A percentile compares a stretch with the other conserved stretches of the same genome.
Conservation (phyloP, 1,139 yeast genomes). For the Kurtzmaniella quercitrusa region DNA sequence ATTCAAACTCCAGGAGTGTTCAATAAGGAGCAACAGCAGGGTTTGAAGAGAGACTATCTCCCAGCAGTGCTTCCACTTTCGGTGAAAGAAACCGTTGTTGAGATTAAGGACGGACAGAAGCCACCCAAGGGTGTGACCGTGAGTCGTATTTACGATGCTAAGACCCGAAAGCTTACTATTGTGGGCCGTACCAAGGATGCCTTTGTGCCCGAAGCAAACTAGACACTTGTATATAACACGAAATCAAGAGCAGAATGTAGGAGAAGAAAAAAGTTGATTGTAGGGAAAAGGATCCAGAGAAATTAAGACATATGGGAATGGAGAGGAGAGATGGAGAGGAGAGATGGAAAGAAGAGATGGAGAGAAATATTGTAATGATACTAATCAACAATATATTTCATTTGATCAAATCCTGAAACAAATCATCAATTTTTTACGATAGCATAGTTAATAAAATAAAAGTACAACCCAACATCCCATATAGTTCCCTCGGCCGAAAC, state of each 20-base stretch:
- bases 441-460: too few species aligned
- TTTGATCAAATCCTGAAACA: too few species aligned
- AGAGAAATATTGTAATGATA: not conserved
- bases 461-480: too few species aligned
- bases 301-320: too few species aligned
- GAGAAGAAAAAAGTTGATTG: not conserved
- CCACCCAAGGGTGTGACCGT: conserved; percentile 32
- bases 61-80: conserved; percentile 33
- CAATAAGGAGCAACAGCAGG: conserved; percentile 18
- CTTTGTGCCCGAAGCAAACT: conserved; percentile 11
- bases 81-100: conserved; percentile 33
- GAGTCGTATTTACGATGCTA: conserved; percentile 31
- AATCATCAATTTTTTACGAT: too few species aligned
- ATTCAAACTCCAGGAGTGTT: conserved; percentile 38
- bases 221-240: conserved; percentile 3
- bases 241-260: not conserved
- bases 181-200: conserved; percentile 40
- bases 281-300: not conserved
- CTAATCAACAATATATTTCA: too few species aligned
- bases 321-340: not conserved
- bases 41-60: conserved; percentile 23
- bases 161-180: conserved; percentile 21
- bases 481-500: too few species aligned
- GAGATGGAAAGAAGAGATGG: not conserved
- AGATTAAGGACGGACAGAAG: conserved; percentile 23